Evolutionary conservation across 2,329 filamentous ascomycete species (phyloP), one percentile per base, ranked within the genome.

Genomic region (Lachnellula hyalina): DNA sequence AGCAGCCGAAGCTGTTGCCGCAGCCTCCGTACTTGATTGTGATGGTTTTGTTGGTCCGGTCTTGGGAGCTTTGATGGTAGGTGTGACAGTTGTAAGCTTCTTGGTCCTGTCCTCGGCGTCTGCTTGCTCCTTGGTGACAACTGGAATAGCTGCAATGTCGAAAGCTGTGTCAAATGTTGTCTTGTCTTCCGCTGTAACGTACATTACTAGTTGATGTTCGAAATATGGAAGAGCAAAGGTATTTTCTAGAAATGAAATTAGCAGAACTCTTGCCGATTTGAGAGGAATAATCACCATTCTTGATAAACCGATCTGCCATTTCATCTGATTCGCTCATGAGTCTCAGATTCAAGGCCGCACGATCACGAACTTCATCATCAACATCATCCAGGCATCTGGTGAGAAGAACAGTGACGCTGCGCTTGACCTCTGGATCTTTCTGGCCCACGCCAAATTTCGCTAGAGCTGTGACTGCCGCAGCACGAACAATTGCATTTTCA

Each of bases 361-460:
- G 90, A 70, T 99, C 94, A 65, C 94, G 85, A 55, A 99, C 94
- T 75, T 99, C 94, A 67, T 99, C 94, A 73, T 99, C 94, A 4
- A 92, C 92, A 70, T 99, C 94, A 71, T 99, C 94, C 65, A 99
- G 75, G 72, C 94, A 99, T 70, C 94, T 83, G 25, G 89, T 95
- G 36, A 99, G 85, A 47, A 99, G 81, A 49, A 99, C 94, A 61
- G 87, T 84, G 51, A 99, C 93, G 71, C 92, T 96, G 65, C 90
- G 86, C 83, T 97, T 97, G 67, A 99, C 90, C 71, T 99, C 94
- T 0, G 89, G 86, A 68, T 97, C 94, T 74, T 95, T 92, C 73
- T 97, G 94, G 35, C 90, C 92, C 55, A 97, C 93, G 65, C 94
- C 94, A 68, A 99, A 99, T 73, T 97, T 99, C 66, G 93, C 90